Percentiles rank a stretch among this genome's conserved stretches.
Evolutionary conservation across 169 alveolate species (phyloP).

Genomic region (Theileria luwenshuni): DNA sequence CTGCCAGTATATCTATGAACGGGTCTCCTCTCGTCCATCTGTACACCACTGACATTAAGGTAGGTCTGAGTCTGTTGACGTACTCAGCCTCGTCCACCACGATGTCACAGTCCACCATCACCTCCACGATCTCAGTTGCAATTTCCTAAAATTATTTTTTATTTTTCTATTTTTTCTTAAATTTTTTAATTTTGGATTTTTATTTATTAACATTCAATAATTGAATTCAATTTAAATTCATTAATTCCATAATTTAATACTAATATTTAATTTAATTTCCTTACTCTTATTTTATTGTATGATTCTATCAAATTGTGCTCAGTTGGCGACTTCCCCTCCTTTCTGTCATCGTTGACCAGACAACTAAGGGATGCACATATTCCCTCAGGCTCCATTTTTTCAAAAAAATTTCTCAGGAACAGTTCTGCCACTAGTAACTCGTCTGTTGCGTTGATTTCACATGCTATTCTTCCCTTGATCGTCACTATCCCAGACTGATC

Average conservation of each 20-base stretch:
- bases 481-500: slow-evolving; percentile 90
- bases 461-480: slow-evolving; percentile 96
- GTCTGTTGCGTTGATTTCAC: slow-evolving; percentile 97
- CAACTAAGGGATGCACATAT: slow-evolving; percentile 93
- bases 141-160: slow-evolving; percentile 49
- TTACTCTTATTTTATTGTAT: slow-evolving; percentile 44
- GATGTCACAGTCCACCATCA: slow-evolving; percentile 84
- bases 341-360: slow-evolving; percentile 90
- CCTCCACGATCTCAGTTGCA: slow-evolving; percentile 83
- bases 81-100: slow-evolving; percentile 86
- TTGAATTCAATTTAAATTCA: background rate
- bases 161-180: background rate
- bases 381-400: slow-evolving; percentile 88
- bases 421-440: slow-evolving; percentile 96
- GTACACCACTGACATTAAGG: slow-evolving; percentile 91
- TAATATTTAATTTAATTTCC: background rate
- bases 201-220: slow-evolving; percentile 13
- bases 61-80: slow-evolving; percentile 89
- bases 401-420: slow-evolving; percentile 90
- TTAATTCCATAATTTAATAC: background rate
- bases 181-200: background rate
- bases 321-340: slow-evolving; percentile 73
- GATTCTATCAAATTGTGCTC: slow-evolving; percentile 76
- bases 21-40: slow-evolving; percentile 96
- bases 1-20: slow-evolving; percentile 90